Evolutionary conservation across 2,329 filamentous ascomycete species (phyloP), one percentile per base, ranked within the genome.

Genomic region (Apiospora rasikravindrae): DNA sequence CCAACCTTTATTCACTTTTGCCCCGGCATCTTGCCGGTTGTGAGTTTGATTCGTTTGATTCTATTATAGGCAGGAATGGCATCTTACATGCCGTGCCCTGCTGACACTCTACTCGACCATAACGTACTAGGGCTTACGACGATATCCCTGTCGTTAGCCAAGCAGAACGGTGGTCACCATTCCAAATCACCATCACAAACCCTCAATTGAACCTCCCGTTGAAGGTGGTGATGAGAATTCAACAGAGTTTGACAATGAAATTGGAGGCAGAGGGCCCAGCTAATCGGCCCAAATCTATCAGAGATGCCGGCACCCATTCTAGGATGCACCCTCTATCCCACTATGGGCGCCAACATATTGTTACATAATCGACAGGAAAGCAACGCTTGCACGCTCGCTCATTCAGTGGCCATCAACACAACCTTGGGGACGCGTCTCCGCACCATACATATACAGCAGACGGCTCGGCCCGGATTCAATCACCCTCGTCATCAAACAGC

Each of bases 341-440:
- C 13, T 33, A 19, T 19, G 26, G 14, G 33, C 26, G 51, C 24
- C 14, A 57, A 29, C 13, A 57, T 33, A 57, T 29, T 14, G 26
- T 37, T 61, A 37, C 53, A 61, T 61, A 19, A 61, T n/a, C 19
- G 11, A 64, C 11, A 4, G 57, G 29, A 64, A 64, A n/a, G 57
- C 57, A 64, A 64, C 57, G 33, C 53, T 37, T 33, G 57, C 57
- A n/a, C 57, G 57, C 57, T 64, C 51, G 24, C 14, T 33, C 51
- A 51, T 1, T 51, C 47, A 19, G 26, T 33, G 33, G 33, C 19
- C 26, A 29, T 4, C 8, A 24, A n/a, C 19, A 40, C 13, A 7
- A 40, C 2, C 19, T 5, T 22, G 29, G 57, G 29, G 19, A 37
- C 53, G 29, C 29, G 19, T n/a, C 29, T 64, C 57, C 33, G 29